Evolutionary conservation across 192 early-diverging fungal species (phyloP).

Genomic region (Gryganskiella cystojenkinii): DNA sequence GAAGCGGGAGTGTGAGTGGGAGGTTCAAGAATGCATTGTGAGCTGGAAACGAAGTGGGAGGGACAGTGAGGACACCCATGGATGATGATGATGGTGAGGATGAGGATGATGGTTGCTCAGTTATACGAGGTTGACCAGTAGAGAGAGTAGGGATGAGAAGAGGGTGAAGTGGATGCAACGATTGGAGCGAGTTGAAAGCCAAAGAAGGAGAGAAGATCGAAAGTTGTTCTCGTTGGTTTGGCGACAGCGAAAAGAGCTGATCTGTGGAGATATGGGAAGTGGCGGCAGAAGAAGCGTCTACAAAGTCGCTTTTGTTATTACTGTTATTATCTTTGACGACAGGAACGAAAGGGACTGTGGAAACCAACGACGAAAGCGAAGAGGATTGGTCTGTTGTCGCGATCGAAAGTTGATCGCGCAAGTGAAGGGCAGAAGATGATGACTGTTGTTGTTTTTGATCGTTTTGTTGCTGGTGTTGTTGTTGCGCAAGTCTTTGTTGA

Average conservation of each 20-base stretch:
- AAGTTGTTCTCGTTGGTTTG: background rate
- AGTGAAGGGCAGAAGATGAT: background rate
- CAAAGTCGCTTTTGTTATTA: slow-evolving; percentile 7
- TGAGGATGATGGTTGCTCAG: background rate
- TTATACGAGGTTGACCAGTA: background rate
- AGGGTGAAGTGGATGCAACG: slow-evolving; percentile 9
- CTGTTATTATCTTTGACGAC: background rate
- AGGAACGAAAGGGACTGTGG: background rate
- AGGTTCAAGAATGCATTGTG: slow-evolving; percentile 5
- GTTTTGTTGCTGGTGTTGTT: too few relatives aligned
- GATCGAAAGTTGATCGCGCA: too few relatives aligned
- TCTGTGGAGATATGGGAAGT: too few relatives aligned
- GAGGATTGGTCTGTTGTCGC: too few relatives aligned
- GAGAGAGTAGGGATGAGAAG: background rate
- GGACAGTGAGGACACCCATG: slow-evolving; percentile 35
- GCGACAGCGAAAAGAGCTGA: background rate
- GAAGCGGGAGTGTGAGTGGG: background rate
- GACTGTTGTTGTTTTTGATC: slow-evolving; percentile 8
- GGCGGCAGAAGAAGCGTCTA: background rate
- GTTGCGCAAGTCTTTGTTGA: background rate
- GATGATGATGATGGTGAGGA: slow-evolving; percentile 5
- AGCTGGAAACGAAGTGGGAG: slow-evolving; percentile 20
- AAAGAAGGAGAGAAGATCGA: background rate
- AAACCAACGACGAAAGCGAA: background rate
- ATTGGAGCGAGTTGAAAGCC: background rate